Base-by-base conservation (phyloP, 176 grass and related monocot genomes). In the Zoysia pacifica region DNA sequence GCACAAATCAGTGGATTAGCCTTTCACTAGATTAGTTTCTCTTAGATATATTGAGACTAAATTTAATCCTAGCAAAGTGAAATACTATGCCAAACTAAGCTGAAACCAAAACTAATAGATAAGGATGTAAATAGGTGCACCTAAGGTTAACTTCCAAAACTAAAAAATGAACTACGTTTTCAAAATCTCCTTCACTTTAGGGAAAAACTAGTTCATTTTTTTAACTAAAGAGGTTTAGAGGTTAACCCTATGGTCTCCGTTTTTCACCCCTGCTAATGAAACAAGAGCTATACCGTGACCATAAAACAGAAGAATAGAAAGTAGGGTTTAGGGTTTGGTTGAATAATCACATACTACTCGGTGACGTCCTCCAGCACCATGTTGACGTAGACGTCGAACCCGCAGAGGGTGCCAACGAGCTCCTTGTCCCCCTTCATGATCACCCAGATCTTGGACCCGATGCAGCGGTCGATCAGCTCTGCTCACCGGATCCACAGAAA, bases 371-470 rank as follows among this genome's bases (percentile, higher is more conserved):
- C 96, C 39, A 99, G 96, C 81, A 99, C 96, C 96, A 99, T 99
- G 79, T 99, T 99, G 82, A 99, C 96, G 77, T 99, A 99, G 75
- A 99, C 96, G 61, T 99, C 96, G 42, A 99, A 99, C 12, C 96
- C 96, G 70, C 86, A 87, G 37, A 99, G 92, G 11, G 96, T 99
- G 8, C 96, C 96, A 6, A 99, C 92, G 40, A 99, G 92, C 84
- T 99, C 96, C 92, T 99, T 99, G 79, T 99, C 96, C 1, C 96
- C 96, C 84, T 95, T 99, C 92, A 99, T 99, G 77, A 99, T 99
- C 59, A 99, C 96, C 96, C 96, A 99, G 69, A 99, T 99, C 90
- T 99, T 99, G 75, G 92, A 99, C 39, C 96, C 96, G 77, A 99
- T 95, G 83, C 96, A 99, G 28, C 96, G 83, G 76, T 99, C 96